These are phyloP conservation scores for Tylopilus plumbeoviolaceoides DNA, from an alignment of 768 basidiomycete species.

Conservation along the genomic window DNA sequence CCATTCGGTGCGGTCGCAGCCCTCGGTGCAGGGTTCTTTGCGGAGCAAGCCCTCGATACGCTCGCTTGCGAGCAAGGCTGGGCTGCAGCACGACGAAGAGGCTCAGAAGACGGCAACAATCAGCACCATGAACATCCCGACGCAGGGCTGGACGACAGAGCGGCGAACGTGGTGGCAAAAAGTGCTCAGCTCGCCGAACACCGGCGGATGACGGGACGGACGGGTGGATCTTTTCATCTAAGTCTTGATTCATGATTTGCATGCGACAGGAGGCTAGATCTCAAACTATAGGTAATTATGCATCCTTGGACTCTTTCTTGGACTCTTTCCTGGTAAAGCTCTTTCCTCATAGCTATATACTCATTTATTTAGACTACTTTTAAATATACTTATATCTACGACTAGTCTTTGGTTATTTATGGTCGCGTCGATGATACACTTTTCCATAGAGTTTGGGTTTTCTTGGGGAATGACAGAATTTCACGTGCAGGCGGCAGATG, in stretches of 20 bases:
- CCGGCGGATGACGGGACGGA: not conserved
- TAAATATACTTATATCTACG: not conserved
- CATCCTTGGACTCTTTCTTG: not conserved
- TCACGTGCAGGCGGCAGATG: too few relatives aligned
- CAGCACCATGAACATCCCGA: not conserved
- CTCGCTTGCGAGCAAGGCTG: constrained; percentile 15
- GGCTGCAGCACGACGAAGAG: not conserved
- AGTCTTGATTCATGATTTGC: not conserved
- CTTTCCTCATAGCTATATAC: not conserved
- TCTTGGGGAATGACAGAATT: too few relatives aligned
- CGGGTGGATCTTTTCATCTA: not conserved
- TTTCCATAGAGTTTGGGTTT: not conserved
- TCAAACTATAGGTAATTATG: not conserved
- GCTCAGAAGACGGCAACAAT: not conserved
- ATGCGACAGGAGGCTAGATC: not conserved
- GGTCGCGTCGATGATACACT: not conserved
- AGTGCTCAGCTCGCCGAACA: constrained; percentile 21
- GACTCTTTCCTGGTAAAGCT: not conserved
- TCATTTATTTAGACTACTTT: not conserved
- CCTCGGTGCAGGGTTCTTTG: constrained; percentile 23
- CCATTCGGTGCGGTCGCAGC: constrained; percentile 27
- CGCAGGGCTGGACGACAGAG: constrained; percentile 8
- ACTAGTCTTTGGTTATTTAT: not conserved
- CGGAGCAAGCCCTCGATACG: constrained; percentile 17
- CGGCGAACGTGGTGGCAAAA: constrained; percentile 32